Evolutionary conservation across 225 moss, liverwort and hornwort species (phyloP), one percentile per base, ranked within the genome.

Genomic region (Climacium dendroides): DNA sequence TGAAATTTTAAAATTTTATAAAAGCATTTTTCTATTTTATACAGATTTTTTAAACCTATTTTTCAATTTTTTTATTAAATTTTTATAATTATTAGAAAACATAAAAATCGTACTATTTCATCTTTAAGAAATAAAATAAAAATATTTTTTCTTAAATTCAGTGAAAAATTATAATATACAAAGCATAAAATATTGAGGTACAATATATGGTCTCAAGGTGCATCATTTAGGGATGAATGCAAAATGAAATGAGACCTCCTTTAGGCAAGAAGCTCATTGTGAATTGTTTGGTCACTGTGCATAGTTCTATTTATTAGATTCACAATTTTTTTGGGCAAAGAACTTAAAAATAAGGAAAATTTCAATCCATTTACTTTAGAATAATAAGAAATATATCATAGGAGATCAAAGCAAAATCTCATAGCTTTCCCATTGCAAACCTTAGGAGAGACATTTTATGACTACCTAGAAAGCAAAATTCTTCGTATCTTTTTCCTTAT

Each of bases 291-390:
- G 2, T 28, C n/a, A n/a, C n/a, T n/a, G n/a, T n/a, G n/a, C n/a
- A n/a, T n/a, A n/a, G n/a, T n/a, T n/a, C n/a, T n/a, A n/a, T n/a
- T n/a, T n/a, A n/a, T n/a, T n/a, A n/a, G n/a, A n/a, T n/a, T n/a
- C n/a, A n/a, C n/a, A n/a, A n/a, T n/a, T n/a, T n/a, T n/a, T n/a
- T 5, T 28, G 0, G 26, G 0, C 9, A 2, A 3, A 43, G 9
- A 28, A 3, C 45, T 45, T 45, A 45, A 6, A 45, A 45, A 45
- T 45, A 45, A 45, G 45, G n/a, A n/a, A n/a, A n/a, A n/a, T n/a
- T n/a, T n/a, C n/a, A n/a, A n/a, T n/a, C n/a, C n/a, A n/a, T n/a
- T n/a, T n/a, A n/a, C n/a, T n/a, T n/a, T n/a, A n/a, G n/a, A n/a
- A n/a, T n/a, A n/a, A n/a, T n/a, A n/a, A n/a, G n/a, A n/a, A n/a